A percentile compares a stretch with the other conserved stretches of the same genome.
These are phyloP conservation scores for Apiotrichum sp. DNA, from an alignment of 1,284 basidiomycete species.

Conservation along the genomic window DNA sequence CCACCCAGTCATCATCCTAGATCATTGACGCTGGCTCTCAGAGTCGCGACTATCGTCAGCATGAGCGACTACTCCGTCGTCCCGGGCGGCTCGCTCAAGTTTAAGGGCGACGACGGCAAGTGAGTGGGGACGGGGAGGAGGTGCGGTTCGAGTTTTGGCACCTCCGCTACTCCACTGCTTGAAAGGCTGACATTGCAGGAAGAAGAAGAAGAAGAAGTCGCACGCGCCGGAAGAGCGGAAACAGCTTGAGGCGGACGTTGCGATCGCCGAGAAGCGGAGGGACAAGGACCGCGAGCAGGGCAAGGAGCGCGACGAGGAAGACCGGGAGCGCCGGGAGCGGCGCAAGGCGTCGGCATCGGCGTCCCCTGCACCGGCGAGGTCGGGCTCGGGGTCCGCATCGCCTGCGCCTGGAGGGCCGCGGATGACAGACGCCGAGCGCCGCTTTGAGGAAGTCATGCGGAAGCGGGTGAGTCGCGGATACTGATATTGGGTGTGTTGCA, in stretches of 20 bases:
- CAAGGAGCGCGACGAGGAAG: constrained; percentile 23
- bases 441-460: constrained; percentile 79
- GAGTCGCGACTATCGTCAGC: constrained; percentile 21
- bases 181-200: constrained; percentile 1
- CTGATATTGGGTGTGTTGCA: no score
- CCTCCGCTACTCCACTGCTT: neutral
- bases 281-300: constrained; percentile 47
- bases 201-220: constrained; percentile 68
- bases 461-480: constrained; percentile 59
- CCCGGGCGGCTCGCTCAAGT: constrained; percentile 80
- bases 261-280: constrained; percentile 41
- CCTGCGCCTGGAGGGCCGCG: constrained; percentile 29
- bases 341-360: no score
- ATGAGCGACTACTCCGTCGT: constrained; percentile 66
- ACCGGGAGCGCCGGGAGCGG: neutral
- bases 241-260: constrained; percentile 23
- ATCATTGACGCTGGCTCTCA: no score
- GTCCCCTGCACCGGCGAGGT: no score
- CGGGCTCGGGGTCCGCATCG: constrained; percentile 3
- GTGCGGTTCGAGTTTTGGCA: no score
- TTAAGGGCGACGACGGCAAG: constrained; percentile 81
- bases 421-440: constrained; percentile 83
- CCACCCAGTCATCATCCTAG: no score
- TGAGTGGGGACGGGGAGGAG: constrained; percentile 46
- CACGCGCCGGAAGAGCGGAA: constrained; percentile 48